Evolutionary conservation across 2,329 filamentous ascomycete species (phyloP), one percentile per base, ranked within the genome.

Genomic region (Fusarium anguioides): DNA sequence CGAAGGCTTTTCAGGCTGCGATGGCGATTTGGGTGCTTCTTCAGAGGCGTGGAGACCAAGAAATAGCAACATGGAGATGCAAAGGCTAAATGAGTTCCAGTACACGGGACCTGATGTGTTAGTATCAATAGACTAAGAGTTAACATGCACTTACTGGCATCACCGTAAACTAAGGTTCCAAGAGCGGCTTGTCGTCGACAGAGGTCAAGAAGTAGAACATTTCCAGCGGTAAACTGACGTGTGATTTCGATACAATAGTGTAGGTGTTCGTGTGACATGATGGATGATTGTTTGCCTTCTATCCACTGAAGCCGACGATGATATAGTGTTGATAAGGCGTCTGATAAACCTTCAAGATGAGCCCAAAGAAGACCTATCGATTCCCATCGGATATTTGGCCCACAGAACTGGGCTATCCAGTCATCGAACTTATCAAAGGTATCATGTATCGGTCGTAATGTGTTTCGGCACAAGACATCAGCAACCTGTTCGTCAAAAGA

Each of bases 321-420:
- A 18, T 35, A n/a, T 11, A 68, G 40, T 21, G 64, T 46, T 6
- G 45, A 64, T 8, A 68, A 20, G 7, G 64, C 64, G 36, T 68
- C 64, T 7, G 59, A 68, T 5, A 68, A 17, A 2, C 64, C 49
- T 27, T 68, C 64, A 11, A 61, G 17, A 39, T 68, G 65, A 44
- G 69, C 66, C 73, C 70, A 83, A 2, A 82, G 59, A 5, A 82
- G 55, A 0, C 81, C 81, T 7, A 84, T 50, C 0, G 79, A 76
- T 56, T 84, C 81, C 82, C 81, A 84, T 12, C 82, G 74, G 24
- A 81, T 63, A 9, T 78, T 77, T 0, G 63, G 65, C 0, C 81
- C 81, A 2, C 72, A 74, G 52, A 83, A 80, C 42, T 82, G 79
- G 1, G 66, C 69, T 2, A 79, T 66, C 80, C 81, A 83, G 17